Percentiles rank a stretch among this genome's conserved stretches.
These are phyloP conservation scores for Pichia norvegensis DNA, from an alignment of 1,139 yeast genomes.

Conservation along the genomic window DNA sequence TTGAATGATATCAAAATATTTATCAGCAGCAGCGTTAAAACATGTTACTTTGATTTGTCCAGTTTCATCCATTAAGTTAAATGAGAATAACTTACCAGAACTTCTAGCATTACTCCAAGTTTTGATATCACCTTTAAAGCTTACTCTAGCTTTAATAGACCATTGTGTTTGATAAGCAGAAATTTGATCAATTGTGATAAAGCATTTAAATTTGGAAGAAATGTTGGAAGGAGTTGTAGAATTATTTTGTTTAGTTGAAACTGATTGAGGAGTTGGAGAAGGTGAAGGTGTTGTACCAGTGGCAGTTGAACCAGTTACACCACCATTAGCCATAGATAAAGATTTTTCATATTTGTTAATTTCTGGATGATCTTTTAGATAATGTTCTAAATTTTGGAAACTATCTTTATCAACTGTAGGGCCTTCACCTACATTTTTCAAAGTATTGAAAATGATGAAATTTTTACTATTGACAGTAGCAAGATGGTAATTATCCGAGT, in stretches of 20 bases:
- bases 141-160: conserved; percentile 89
- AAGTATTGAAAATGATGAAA: conserved; percentile 23
- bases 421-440: conserved; percentile 20
- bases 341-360: conserved; percentile 4
- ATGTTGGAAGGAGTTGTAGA: conserved; percentile 13
- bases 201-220: conserved; percentile 19
- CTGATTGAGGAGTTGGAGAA: conserved; percentile 6
- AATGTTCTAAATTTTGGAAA: conserved; percentile 21
- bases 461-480: conserved; percentile 21
- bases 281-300: conserved; percentile 13
- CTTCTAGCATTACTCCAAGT: conserved; percentile 84
- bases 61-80: conserved; percentile 84
- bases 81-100: conserved; percentile 83
- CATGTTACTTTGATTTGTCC: conserved; percentile 97
- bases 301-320: conserved; percentile 10
- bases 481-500: conserved; percentile 16
- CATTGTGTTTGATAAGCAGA: conserved; percentile 89
- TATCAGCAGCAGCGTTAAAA: conserved; percentile 80
- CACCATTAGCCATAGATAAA: neutral
- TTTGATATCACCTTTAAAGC: conserved; percentile 79
- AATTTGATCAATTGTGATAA: conserved; percentile 75
- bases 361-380: conserved; percentile 21
- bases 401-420: conserved; percentile 1
- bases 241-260: conserved; percentile 13
- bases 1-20: conserved; percentile 62